phyloP scores from a whole-genome alignment of 2,329 filamentous ascomycete genomes.

The Shiraia bambusicola region DNA sequence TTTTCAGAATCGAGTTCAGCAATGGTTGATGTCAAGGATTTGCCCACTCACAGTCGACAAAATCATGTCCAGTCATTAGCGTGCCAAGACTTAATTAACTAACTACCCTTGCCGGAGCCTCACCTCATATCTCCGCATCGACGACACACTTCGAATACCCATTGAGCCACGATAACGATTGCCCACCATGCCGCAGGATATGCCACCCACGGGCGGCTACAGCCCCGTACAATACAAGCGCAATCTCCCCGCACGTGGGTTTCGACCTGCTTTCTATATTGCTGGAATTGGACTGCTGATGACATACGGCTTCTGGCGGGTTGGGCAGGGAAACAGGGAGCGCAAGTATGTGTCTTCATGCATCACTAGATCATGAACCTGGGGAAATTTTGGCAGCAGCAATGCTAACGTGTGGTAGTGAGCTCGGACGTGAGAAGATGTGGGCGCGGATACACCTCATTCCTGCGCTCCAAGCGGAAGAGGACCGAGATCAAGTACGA shows the following conservation, averaged over 20 bases:
- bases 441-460: conserved; percentile 96
- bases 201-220: conserved; percentile 94
- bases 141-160: conserved; percentile 22
- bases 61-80: conserved; percentile 32
- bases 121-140: conserved; percentile 33
- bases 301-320: conserved; percentile 87
- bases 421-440: conserved; percentile 95
- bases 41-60: conserved; percentile 29
- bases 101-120: conserved; percentile 21
- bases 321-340: conserved; percentile 81
- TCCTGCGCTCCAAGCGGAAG: conserved; percentile 90
- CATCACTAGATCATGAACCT: too few species aligned
- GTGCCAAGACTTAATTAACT: conserved; percentile 28
- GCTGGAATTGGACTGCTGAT: conserved; percentile 75
- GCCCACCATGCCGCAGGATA: conserved; percentile 87
- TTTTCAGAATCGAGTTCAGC: conserved; percentile 1
- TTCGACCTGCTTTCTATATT: conserved; percentile 79
- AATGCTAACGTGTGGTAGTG: conserved; percentile 58
- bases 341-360: conserved; percentile 68
- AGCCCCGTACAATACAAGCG: conserved; percentile 97
- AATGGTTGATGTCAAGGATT: conserved; percentile 5
- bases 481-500: conserved; percentile 92
- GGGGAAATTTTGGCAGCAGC: background rate
- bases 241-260: conserved; percentile 88
- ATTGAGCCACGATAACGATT: conserved; percentile 32